A percentile compares a stretch with the other conserved stretches of the same genome.
These are phyloP conservation scores for Lentinus tigrinus DNA, from an alignment of 768 basidiomycete genomes.

Conservation along the genomic window DNA sequence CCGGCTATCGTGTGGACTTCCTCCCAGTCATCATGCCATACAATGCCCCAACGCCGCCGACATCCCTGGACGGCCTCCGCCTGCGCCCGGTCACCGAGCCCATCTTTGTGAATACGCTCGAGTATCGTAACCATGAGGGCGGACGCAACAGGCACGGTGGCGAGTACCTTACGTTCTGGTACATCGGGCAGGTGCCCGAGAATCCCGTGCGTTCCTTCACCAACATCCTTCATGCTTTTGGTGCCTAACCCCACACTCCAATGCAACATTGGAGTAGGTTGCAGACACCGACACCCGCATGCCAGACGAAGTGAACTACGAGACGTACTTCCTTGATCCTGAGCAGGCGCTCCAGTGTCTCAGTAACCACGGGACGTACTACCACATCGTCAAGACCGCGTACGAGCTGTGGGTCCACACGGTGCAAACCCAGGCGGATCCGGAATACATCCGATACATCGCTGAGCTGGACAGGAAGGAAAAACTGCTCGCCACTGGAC, in stretches of 20 bases:
- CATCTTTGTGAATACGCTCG: slow-evolving; percentile 37
- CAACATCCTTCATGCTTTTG: too few relatives aligned
- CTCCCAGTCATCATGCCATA: slow-evolving; percentile 44
- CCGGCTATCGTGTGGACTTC: slow-evolving; percentile 47
- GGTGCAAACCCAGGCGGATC: not conserved
- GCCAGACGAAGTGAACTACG: slow-evolving; percentile 53
- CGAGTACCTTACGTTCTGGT: slow-evolving; percentile 58
- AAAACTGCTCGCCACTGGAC: not conserved
- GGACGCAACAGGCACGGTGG: slow-evolving; percentile 30
- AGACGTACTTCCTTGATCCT: slow-evolving; percentile 40
- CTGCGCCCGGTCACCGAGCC: slow-evolving; percentile 39
- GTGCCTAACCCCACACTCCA: too few relatives aligned
- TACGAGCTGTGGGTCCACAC: slow-evolving; percentile 35
- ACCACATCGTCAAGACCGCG: slow-evolving; percentile 37
- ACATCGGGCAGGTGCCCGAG: slow-evolving; percentile 48
- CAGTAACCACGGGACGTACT: slow-evolving; percentile 23
- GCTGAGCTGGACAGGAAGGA: not conserved
- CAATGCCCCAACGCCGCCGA: slow-evolving; percentile 41
- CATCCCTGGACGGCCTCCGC: not conserved
- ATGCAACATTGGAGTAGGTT: slow-evolving; percentile 37
- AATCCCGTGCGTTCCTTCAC: slow-evolving; percentile 45
- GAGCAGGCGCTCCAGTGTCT: slow-evolving; percentile 43
- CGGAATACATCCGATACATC: not conserved
- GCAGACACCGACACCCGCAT: slow-evolving; percentile 52
- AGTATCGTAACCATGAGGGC: slow-evolving; percentile 26